Conservation (phyloP, 176 grass and related monocot species). For the Oryza meridionalis region DNA sequence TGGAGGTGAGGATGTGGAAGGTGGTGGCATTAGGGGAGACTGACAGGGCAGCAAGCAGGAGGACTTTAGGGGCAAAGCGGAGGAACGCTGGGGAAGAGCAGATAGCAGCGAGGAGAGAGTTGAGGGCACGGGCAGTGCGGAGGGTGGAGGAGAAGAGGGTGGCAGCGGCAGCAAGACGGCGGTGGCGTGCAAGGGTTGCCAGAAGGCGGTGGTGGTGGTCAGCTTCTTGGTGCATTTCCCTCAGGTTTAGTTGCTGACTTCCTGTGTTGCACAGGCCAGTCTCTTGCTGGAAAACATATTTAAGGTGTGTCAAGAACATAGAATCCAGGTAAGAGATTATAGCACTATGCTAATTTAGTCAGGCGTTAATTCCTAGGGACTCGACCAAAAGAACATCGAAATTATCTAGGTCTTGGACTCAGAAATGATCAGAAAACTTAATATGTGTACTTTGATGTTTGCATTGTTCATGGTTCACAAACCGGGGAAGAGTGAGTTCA, state of each 20-base stretch:
- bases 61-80: constrained; percentile 5
- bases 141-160: constrained; percentile 27
- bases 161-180: constrained; percentile 27
- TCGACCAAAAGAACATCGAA: background rate
- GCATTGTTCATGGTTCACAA: background rate
- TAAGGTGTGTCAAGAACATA: constrained; percentile 1
- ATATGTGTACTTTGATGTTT: background rate
- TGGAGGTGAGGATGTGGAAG: constrained; percentile 44
- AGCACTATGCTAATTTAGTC: constrained; percentile 14
- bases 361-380: background rate
- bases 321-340: background rate
- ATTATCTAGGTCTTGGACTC: background rate
- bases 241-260: background rate
- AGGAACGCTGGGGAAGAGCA: constrained; percentile 9
- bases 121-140: constrained; percentile 34
- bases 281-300: constrained; percentile 66
- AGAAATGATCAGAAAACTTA: background rate
- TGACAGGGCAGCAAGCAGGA: constrained; percentile 37
- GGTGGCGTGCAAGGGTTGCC: constrained; percentile 30
- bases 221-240: background rate
- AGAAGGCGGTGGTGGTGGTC: constrained; percentile 26
- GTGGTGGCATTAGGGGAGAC: constrained; percentile 23
- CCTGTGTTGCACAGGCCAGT: constrained; percentile 70
- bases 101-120: constrained; percentile 31
- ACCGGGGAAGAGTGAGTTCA: background rate